Conservation (phyloP, 305 asterid genomes). For the Rubia peregrina region DNA sequence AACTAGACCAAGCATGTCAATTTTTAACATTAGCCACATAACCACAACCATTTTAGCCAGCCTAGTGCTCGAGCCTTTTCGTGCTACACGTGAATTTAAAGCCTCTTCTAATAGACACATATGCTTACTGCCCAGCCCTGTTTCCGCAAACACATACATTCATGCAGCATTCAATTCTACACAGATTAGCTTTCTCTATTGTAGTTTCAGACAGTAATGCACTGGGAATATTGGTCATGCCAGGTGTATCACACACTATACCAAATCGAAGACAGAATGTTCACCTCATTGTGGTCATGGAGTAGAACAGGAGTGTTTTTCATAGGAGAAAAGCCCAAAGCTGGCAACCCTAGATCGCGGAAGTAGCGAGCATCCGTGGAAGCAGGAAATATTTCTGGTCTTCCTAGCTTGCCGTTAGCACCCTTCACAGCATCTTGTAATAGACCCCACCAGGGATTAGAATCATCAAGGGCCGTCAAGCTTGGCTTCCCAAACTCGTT, state of each 20-base stretch:
- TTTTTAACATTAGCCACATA: not conserved
- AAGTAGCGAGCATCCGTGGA: constrained; percentile 87
- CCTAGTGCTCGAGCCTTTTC: not conserved
- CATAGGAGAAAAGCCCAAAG: constrained; percentile 97
- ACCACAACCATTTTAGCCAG: not conserved
- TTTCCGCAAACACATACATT: not conserved
- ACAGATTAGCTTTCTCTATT: not conserved
- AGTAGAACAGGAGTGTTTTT: constrained; percentile 90
- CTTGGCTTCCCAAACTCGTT: constrained; percentile 64
- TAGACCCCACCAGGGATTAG: constrained; percentile 90
- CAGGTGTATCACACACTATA: not conserved
- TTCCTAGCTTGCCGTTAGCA: constrained; percentile 60
- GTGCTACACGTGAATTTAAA: not conserved
- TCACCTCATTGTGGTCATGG: constrained; percentile 96
- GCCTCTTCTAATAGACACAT: not conserved
- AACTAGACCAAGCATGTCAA: not conserved
- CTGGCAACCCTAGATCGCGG: constrained; percentile 67
- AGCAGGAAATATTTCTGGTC: constrained; percentile 89
- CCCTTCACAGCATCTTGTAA: constrained; percentile 55
- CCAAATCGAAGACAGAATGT: constrained; percentile 5
- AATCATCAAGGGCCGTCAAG: constrained; percentile 55
- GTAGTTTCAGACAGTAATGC: not conserved
- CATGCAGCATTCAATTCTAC: not conserved
- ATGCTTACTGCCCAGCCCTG: not conserved
- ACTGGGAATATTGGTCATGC: not conserved